phyloP scores from a whole-genome alignment of 257 asterid genomes.

The Striga asiatica region DNA sequence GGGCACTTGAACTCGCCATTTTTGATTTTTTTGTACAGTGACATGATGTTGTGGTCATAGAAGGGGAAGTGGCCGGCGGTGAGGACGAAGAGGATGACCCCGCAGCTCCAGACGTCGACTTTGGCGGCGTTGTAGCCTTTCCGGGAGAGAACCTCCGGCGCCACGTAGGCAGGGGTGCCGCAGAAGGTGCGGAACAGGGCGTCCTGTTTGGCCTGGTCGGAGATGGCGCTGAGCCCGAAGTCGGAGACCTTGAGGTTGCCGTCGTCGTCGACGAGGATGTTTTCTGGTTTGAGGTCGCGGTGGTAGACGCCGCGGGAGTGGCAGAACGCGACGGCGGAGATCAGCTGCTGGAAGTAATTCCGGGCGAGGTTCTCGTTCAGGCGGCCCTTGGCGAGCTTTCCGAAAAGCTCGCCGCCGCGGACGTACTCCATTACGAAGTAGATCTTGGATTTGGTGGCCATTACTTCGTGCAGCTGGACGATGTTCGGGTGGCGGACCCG shows the following conservation, averaged over 20 bases:
- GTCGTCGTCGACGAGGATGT: conserved; percentile 67
- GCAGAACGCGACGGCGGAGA: conserved; percentile 81
- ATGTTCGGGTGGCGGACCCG: conserved; percentile 91
- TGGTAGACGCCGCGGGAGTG: conserved; percentile 96
- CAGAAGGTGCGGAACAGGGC: conserved; percentile 84
- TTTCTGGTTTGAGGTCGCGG: conserved; percentile 85
- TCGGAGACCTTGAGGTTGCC: conserved; percentile 89
- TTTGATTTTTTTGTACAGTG: conserved; percentile 85
- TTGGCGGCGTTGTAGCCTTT: conserved; percentile 87
- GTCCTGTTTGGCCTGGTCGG: conserved; percentile 88
- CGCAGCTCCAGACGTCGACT: conserved; percentile 93
- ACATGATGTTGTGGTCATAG: conserved; percentile 75
- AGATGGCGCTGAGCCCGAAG: conserved; percentile 77
- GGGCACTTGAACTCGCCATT: conserved; percentile 90
- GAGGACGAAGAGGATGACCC: conserved; percentile 72
- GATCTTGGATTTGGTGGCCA: conserved; percentile 87
- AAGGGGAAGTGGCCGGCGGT: conserved; percentile 92
- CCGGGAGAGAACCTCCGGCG: conserved; percentile 78
- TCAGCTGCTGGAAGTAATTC: conserved; percentile 75
- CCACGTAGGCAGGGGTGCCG: conserved; percentile 94
- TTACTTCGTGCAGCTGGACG: conserved; percentile 78
- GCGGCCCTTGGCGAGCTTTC: conserved; percentile 82
- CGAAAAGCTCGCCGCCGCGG: conserved; percentile 79
- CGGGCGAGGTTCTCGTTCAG: conserved; percentile 75
- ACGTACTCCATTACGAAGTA: conserved; percentile 88